Evolutionary conservation across 306 rosid species (phyloP).

Genomic region (Cucurbita moschata): DNA sequence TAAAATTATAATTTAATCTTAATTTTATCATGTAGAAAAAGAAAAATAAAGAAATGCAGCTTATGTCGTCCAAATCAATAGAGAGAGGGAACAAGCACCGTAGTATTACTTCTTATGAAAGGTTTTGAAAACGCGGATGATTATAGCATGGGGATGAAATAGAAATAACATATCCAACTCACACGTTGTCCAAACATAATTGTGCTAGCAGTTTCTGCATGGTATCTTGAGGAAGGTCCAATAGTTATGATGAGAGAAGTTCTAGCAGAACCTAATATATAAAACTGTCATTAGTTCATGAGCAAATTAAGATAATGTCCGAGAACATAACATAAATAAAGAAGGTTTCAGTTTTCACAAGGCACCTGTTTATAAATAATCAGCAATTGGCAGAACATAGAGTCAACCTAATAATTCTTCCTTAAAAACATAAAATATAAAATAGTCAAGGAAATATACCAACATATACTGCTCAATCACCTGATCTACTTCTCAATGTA

Average conservation of each 20-base stretch:
- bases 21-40: not conserved
- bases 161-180: constrained; percentile 15
- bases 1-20: no score
- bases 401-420: not conserved
- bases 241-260: constrained; percentile 56
- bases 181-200: constrained; percentile 63
- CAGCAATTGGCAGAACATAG: not conserved
- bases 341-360: not conserved
- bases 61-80: not conserved
- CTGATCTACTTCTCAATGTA: not conserved
- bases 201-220: constrained; percentile 49
- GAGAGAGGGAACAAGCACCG: not conserved
- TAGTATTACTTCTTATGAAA: not conserved
- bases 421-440: not conserved
- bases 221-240: constrained; percentile 43
- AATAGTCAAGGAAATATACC: not conserved
- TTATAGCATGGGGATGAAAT: not conserved
- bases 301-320: not conserved
- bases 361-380: not conserved
- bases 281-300: not conserved
- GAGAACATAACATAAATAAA: not conserved
- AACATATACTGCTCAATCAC: not conserved
- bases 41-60: not conserved
- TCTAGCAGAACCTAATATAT: constrained; percentile 48
- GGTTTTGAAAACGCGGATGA: not conserved